Evolutionary conservation across 192 early-diverging fungal species (phyloP).

Genomic region (Backusella westeae): DNA sequence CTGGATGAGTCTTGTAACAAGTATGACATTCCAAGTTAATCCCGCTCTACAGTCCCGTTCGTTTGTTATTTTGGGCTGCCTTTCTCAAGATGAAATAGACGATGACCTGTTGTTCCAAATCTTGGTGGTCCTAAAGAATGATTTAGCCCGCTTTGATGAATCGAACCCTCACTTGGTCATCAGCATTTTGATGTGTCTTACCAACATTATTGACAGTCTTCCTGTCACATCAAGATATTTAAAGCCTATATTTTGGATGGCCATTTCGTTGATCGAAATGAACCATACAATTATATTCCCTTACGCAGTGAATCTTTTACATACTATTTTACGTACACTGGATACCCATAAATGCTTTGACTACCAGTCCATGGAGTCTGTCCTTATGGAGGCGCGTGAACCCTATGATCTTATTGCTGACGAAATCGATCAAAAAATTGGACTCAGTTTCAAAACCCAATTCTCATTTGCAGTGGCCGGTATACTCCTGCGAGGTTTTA

Average conservation of each 20-base stretch:
- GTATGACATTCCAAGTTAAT: conserved; percentile 88
- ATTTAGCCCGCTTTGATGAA: conserved; percentile 75
- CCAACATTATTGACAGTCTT: conserved; percentile 77
- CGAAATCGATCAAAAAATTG: conserved; percentile 67
- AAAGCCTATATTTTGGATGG: conserved; percentile 86
- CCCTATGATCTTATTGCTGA: conserved; percentile 63
- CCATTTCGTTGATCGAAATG: conserved; percentile 78
- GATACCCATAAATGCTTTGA: conserved; percentile 62
- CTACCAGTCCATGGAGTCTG: conserved; percentile 44
- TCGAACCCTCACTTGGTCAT: conserved; percentile 70
- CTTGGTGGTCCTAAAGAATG: conserved; percentile 76
- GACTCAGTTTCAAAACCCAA: conserved; percentile 78
- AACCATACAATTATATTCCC: conserved; percentile 73
- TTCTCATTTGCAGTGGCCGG: conserved; percentile 82
- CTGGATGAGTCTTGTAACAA: conserved; percentile 89
- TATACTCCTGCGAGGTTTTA: conserved; percentile 78
- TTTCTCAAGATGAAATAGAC: conserved; percentile 84
- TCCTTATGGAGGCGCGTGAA: conserved; percentile 64
- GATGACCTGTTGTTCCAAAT: conserved; percentile 90
- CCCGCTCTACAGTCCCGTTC: conserved; percentile 89
- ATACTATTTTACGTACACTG: conserved; percentile 67
- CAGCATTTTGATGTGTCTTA: conserved; percentile 83
- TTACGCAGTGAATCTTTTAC: conserved; percentile 63
- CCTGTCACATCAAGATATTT: conserved; percentile 74
- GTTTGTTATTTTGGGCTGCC: conserved; percentile 84